These are phyloP conservation scores for Aureobasidium subglaciale DNA, from an alignment of 2,329 filamentous ascomycete genomes.

Conservation along the genomic window DNA sequence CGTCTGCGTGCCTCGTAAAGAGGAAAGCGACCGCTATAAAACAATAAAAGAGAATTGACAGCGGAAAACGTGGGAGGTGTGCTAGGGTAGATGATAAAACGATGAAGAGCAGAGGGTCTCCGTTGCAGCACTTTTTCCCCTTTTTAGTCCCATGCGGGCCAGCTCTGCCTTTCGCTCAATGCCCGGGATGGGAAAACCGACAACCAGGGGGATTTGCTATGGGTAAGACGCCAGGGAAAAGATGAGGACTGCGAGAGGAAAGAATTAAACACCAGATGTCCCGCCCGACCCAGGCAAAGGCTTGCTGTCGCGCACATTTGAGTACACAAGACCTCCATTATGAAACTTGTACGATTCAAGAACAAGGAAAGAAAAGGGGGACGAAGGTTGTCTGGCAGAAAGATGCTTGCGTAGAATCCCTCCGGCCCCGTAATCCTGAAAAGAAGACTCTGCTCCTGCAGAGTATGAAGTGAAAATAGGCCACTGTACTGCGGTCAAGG, in stretches of 20 bases:
- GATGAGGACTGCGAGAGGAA: not conserved
- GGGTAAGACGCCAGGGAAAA: constrained; percentile 5
- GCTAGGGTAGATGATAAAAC: not conserved
- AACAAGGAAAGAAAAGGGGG: constrained; percentile 14
- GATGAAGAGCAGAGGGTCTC: not conserved
- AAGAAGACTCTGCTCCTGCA: constrained; percentile 12
- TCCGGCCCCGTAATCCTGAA: not conserved
- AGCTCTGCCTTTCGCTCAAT: not conserved
- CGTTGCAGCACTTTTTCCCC: constrained; percentile 10
- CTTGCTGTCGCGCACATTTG: constrained; percentile 8
- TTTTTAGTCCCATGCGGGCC: not conserved
- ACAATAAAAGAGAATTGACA: constrained; percentile 6
- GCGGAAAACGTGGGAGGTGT: not conserved
- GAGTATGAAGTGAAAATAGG: constrained; percentile 14
- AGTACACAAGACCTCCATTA: constrained; percentile 13
- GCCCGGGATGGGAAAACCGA: not conserved
- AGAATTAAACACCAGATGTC: constrained; percentile 10
- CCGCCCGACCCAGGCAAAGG: constrained; percentile 8
- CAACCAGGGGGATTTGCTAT: not conserved
- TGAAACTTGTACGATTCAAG: constrained; percentile 7
- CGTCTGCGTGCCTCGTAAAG: not conserved
- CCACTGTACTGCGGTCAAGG: constrained; percentile 9
- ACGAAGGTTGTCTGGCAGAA: not conserved
- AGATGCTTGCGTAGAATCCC: not conserved
- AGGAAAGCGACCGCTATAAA: constrained; percentile 3